Evolutionary conservation across 2,329 filamentous ascomycete species (phyloP), one percentile per base, ranked within the genome.

Genomic region (Coleophoma crateriformis): DNA sequence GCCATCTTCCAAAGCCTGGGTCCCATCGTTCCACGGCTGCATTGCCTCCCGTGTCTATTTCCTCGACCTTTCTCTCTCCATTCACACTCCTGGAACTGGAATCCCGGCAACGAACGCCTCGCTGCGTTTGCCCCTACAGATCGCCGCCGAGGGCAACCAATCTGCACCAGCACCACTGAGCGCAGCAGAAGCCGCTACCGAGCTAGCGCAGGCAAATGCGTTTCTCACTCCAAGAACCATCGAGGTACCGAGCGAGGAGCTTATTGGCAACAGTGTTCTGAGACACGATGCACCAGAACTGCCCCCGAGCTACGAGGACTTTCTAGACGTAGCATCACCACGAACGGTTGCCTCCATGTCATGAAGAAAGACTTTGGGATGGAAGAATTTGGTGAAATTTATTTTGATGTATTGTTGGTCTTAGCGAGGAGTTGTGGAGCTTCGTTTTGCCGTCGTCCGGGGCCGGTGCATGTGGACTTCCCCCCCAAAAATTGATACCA

Each of bases 11-110:
- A 85, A 84, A 57, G 69, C 75, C 22, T 85, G 85, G 62, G 68
- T 85, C 17, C 85, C 85, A 1, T 84, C 83, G 2, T 89, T 88
- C 68, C 81, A 87, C 68, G 76, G 78, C 37, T 89, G 85, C 63
- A 74, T 88, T 47, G 69, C 82, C 41, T 81, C 79, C n/a, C 75
- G 85, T 47, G 68, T 74, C 15, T 88, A 89, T 63, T 65, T 71
- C 4, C 73, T 89, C 13, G 77, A 81, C 47, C 66, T 88, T 50
- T 70, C 72, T 13, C 65, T 88, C 19, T 73, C 76, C 3, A 73
- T 79, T 45, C 74, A 78, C 56, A 73, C 75, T 0, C 72, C 75
- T 0, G 70, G 70, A 17, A 65, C 71, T 43, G 62, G 59, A 7
- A 53, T 64, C 64, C 70, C 47, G 66, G 64, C 49, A 57, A 59